Conservation (phyloP, 805 yeast genomes). For the Lachancea sp. region DNA sequence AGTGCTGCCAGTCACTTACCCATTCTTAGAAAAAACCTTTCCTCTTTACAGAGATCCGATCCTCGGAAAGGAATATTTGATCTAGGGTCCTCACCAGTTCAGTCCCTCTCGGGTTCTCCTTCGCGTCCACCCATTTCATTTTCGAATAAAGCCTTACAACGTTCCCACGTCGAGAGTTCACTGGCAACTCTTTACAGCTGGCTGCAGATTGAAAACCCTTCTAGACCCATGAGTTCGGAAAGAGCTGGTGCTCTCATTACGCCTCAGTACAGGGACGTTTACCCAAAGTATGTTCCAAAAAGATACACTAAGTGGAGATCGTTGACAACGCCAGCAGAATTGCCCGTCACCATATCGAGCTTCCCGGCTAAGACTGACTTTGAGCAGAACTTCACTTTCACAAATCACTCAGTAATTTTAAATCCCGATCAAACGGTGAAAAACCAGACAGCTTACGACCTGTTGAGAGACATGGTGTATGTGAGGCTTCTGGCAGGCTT, state of each 20-base stretch:
- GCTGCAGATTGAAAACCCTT: slow-evolving; percentile 71
- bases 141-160: background rate
- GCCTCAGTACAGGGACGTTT: slow-evolving; percentile 89
- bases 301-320: slow-evolving; percentile 87
- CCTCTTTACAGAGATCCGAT: background rate
- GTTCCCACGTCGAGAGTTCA: background rate
- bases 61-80: background rate
- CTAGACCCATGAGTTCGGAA: slow-evolving; percentile 53
- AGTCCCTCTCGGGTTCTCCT: slow-evolving; percentile 4
- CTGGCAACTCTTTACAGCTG: slow-evolving; percentile 32
- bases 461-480: slow-evolving; percentile 83
- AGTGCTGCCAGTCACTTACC: background rate
- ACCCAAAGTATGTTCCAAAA: slow-evolving; percentile 63
- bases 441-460: slow-evolving; percentile 47
- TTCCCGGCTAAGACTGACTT: slow-evolving; percentile 71
- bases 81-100: background rate
- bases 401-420: slow-evolving; percentile 72
- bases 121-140: background rate
- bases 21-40: background rate
- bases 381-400: slow-evolving; percentile 65
- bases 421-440: slow-evolving; percentile 48
- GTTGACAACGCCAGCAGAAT: slow-evolving; percentile 84
- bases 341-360: slow-evolving; percentile 73
- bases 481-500: slow-evolving; percentile 79
- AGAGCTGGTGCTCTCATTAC: slow-evolving; percentile 51